Evolutionary conservation across 495 filamentous ascomycete species (phyloP), one percentile per base, ranked within the genome.

Genomic region (Penicillium herquei): DNA sequence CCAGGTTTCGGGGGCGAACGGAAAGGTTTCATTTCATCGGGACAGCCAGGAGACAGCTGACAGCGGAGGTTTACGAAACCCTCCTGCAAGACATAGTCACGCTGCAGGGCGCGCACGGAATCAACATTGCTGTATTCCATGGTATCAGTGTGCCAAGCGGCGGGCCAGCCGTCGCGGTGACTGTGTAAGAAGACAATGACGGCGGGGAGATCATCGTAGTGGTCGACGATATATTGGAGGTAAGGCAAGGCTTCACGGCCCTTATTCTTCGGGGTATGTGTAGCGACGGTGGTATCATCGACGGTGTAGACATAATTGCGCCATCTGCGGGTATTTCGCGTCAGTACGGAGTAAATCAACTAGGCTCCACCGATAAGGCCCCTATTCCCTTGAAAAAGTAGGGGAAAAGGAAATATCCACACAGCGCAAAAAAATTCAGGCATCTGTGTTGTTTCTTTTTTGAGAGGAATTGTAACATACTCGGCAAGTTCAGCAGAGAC

Each of bases 1-100:
- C 88, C 85, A 35, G 75, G 63, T 59, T 82, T 84, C 16, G 73
- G 68, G 0, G 66, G 56, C 41, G 78, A 51, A 18, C 70, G 69
- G 66, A 70, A 70, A 1, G 78, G 78, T 9, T 74, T 68, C 52
- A 76, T 70, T 32, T 71, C 70, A 6, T 63, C 70, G 4, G 72
- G 70, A 33, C 75, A 78, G 17, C 75, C 75, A 26, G 75, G 75
- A 8, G 65, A 64, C 49, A 62, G 49, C 54, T 73, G 70, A 55
- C 75, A 78, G 46, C 75, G 75, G 18, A 78, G 62, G 39, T 69
- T 78, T 53, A 70, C 73, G 55, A 67, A 78, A 3, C 75, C 75
- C 51, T 75, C 66, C 13, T 54, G 56, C 17, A 61, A 52, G 10
- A 76, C 67, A 43, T 64, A 74, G 39, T 72, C 69, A 21, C 57